Base-by-base conservation (phyloP, 345 rosid species). In the Pistacia atlantica region DNA sequence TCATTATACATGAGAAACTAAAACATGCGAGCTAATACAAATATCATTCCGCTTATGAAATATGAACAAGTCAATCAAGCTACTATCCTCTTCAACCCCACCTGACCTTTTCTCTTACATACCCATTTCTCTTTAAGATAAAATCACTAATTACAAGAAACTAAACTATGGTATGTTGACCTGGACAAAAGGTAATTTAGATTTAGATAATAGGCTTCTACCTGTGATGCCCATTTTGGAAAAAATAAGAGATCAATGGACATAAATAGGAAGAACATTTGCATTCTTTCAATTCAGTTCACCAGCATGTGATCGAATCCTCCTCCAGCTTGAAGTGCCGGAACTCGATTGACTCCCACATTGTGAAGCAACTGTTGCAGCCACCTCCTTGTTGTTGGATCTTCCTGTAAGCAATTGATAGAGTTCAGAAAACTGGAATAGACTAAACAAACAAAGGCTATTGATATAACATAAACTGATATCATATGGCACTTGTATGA, bases 301-400 rank as follows among this genome's bases (percentile, higher is more conserved):
- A 89, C 86, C 78, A 92, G 79, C 97, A 88, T 86, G 81, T 92
- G 99, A 56, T 92, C 98, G 56, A 93, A 94, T 69, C 93, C 97
- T 14, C 79, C 85, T 18, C 96, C 96, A 55, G 89, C 85, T 78
- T 83, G 94, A 75, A 92, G 91, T 17, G 87, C 66, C 0, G 97
- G 89, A 33, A 91, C 89, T 46, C 92, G 91, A 73, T 77, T 89
- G 80, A 77, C 88, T n/a, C 93, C 92, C 16, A 97, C 93, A 76
- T 87, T 88, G 86, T 85, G 87, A 80, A 97, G 97, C 87, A 97
- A 75, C 81, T 94, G 99, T 31, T 94, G 93, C 78, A 94, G 90
- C 98, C 98, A 94, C 81, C 92, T 83, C 85, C 97, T 94, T 8
- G 98, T 89, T 4, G 94, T 94, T 75, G 87, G 94, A 82, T 97